These are phyloP conservation scores for Cryptosporidium sp. DNA, from an alignment of 169 alveolate genomes.

Conservation along the genomic window DNA sequence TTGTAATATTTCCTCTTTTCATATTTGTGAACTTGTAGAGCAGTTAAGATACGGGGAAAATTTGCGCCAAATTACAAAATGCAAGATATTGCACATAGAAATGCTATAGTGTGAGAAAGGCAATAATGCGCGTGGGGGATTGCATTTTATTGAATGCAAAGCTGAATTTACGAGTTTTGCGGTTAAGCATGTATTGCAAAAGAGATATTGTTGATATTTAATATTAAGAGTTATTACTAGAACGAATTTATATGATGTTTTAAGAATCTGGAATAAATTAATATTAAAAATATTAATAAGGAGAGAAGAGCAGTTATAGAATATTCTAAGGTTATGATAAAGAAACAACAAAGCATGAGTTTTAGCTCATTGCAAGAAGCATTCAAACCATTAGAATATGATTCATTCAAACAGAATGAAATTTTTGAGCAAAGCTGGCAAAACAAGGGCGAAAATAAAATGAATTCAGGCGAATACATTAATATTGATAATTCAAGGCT, in stretches of 20 bases:
- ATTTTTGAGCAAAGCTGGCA: conserved; percentile 24
- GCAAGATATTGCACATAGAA: conserved; percentile 40
- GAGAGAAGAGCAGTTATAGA: conserved; percentile 22
- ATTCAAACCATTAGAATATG: conserved; percentile 35
- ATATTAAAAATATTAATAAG: conserved; percentile 4
- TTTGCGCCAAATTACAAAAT: conserved; percentile 18
- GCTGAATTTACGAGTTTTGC: conserved; percentile 77
- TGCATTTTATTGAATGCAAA: conserved; percentile 63
- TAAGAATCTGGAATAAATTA: conserved; percentile 10
- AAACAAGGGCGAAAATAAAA: neutral
- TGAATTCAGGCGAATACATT: neutral
- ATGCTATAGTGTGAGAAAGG: conserved; percentile 7
- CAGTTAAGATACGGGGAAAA: neutral
- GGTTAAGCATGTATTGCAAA: conserved; percentile 74
- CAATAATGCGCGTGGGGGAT: conserved; percentile 76
- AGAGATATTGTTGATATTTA: conserved; percentile 21
- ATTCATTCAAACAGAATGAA: conserved; percentile 18
- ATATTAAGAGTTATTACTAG: neutral
- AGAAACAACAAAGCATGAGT: conserved; percentile 19
- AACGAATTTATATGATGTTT: conserved; percentile 22
- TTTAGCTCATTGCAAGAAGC: conserved; percentile 27
- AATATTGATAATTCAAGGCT: neutral
- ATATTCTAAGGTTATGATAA: conserved; percentile 43
- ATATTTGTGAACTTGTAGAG: no score
- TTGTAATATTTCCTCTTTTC: neutral